Base-by-base conservation (phyloP, 2,329 filamentous ascomycete species). In the Apiospora sp. region DNA sequence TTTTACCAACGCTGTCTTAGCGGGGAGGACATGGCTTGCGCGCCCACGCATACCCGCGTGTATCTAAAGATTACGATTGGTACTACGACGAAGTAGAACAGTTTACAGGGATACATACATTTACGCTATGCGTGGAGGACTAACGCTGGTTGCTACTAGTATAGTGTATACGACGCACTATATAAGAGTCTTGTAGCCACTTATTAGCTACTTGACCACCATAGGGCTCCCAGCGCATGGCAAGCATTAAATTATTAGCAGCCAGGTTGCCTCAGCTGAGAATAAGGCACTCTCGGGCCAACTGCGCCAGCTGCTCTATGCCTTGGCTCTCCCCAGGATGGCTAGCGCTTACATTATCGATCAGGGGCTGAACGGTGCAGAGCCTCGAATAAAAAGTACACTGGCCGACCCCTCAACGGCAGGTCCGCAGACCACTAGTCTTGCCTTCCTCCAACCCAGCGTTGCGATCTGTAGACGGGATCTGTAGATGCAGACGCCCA, bases 331-430 rank as follows among this genome's bases (percentile, higher is more conserved):
- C 30, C 34, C 16, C 34, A 67, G 61, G 61, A 37, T 27, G 34
- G 61, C 61, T 67, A 37, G 61, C 16, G 61, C 61, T 67, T 67
- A 37, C 34, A 67, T 37, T 43, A 22, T 37, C 30, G 34, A 43
- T 67, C 61, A 67, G 12, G 41, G 41, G 34, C 19, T 67, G 6
- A n/a, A 67, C 34, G 4, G 61, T 43, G 14, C 34, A 37, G 13
- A 67, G 61, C 30, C 34, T 41, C 19, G 61, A 43, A 37, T 27
- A 67, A 67, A 67, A n/a, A 37, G 61, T 22, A 67, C 34, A 37
- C 61, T 41, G 34, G 61, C 61, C 61, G 61, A 67, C 61, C 61
- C 61, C 34, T 37, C 19, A 67, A 37, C 27, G 19, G 16, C 27
- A 67, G 61, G 34, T 41, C 10, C 61, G 34, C 19, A 43, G 61